phyloP scores from a whole-genome alignment of 1,284 basidiomycete species.

The Phylloporus sp. region DNA sequence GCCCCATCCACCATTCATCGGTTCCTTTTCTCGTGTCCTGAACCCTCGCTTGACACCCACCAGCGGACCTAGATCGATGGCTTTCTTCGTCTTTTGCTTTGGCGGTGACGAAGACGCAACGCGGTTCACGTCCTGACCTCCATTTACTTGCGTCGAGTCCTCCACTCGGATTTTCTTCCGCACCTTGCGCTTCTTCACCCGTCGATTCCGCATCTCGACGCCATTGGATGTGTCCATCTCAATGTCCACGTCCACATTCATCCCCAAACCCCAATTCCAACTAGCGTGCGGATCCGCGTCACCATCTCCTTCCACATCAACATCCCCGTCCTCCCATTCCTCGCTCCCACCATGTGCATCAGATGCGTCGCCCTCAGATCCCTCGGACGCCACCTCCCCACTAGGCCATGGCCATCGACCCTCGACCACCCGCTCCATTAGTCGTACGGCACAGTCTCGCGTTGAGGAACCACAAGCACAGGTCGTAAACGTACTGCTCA shows the following conservation, averaged over 20 bases:
- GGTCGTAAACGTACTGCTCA: conserved; percentile 75
- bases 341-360: conserved; percentile 26
- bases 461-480: conserved; percentile 74
- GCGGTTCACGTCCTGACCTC: conserved; percentile 1
- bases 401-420: conserved; percentile 34
- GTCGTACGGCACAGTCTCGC: conserved; percentile 66
- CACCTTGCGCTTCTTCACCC: conserved; percentile 26
- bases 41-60: conserved; percentile 73
- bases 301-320: conserved; percentile 34
- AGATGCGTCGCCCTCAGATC: conserved; percentile 27
- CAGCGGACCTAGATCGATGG: conserved; percentile 67
- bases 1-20: conserved; percentile 59
- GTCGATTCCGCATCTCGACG: conserved; percentile 8
- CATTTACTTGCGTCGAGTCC: conserved; percentile 10
- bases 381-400: conserved; percentile 39
- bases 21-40: conserved; percentile 55
- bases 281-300: conserved; percentile 3
- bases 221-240: conserved; percentile 22
- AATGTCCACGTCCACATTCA: conserved; percentile 34
- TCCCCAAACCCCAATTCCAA: conserved; percentile 26
- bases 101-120: neutral
- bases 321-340: conserved; percentile 22
- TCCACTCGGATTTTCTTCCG: conserved; percentile 20
- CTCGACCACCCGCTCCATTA: conserved; percentile 70
- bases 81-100: conserved; percentile 13